A percentile compares a stretch with the other conserved stretches of the same genome.
phyloP scores from a whole-genome alignment of 2,329 filamentous ascomycete species.

The Fusarium siculi region DNA sequence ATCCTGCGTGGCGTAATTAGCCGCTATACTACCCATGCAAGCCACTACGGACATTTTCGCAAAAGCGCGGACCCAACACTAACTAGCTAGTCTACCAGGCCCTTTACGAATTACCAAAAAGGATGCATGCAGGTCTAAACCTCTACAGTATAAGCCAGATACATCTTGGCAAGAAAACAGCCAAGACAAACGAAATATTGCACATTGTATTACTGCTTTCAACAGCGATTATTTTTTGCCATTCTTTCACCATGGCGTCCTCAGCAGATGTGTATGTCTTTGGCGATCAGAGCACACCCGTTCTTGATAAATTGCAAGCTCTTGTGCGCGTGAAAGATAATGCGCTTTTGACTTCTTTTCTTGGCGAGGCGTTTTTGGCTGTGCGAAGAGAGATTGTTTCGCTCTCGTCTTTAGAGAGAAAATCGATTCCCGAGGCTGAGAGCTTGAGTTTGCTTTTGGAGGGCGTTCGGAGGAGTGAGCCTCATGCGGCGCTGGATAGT shows the following conservation, averaged over 20 bases:
- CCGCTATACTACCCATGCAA: not conserved
- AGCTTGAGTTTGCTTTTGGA: not conserved
- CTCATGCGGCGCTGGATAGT: not conserved
- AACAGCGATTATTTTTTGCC: not conserved
- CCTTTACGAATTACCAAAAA: not conserved
- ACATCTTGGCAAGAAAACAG: fast-evolving
- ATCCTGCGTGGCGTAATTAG: not conserved
- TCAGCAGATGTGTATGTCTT: not conserved
- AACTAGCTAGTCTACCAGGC: too few relatives aligned
- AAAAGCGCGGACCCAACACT: not conserved
- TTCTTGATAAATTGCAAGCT: not conserved
- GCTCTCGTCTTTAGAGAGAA: not conserved
- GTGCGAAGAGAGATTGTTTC: not conserved
- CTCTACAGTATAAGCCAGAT: not conserved
- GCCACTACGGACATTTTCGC: not conserved
- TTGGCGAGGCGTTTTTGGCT: not conserved
- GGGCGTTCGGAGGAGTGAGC: not conserved
- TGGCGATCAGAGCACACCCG: not conserved
- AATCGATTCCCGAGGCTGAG: not conserved
- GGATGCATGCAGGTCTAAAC: fast-evolving
- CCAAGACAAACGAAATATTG: not conserved
- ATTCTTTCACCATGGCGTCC: not conserved
- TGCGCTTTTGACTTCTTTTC: not conserved
- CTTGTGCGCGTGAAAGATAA: not conserved
- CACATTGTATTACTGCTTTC: not conserved